Evolutionary conservation across 805 yeast genomes (phyloP), one percentile per base, ranked within the genome.

Genomic region (Clavispora carvajalis): DNA sequence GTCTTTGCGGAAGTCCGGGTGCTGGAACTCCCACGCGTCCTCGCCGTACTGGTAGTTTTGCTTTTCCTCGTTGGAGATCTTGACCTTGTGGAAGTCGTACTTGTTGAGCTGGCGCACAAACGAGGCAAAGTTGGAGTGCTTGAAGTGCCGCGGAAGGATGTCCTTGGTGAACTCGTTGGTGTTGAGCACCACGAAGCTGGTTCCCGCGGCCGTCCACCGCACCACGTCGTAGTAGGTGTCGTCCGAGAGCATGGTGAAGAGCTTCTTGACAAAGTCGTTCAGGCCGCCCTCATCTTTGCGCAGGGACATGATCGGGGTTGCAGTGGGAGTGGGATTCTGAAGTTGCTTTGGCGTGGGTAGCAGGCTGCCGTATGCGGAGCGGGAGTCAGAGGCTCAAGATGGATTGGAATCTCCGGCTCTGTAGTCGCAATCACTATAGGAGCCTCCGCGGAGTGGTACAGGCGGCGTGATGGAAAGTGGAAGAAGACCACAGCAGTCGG

Each of bases 51-150:
- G 78, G 44, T 71, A 63, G 37, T 47, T 54, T 44, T 55, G 58
- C 52, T 74, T 75, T 45, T 78, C 85, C 50, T 80, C 89, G 43
- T 71, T 76, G 30, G 85, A 69, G 34, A 79, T 71, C 58, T 91
- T 86, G 34, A 93, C 95, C 65, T 93, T 93, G 70, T 93, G 99
- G 69, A 93, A 93, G 63, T 91, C 99, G 58, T 93, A 93, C 63
- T 93, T 93, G 72, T 93, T 93, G 54, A 93, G 71, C 60, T 93
- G 99, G 34, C 99, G 77, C 16, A 91, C 98, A 67, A 91, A 91
- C 52, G 90, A 79, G 26, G 98, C 91, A 65, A 91, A 93, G 65
- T 93, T 93, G 43, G 88, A 79, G 63, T 93, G 99, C 55, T 90
- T 91, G 70, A 93, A 93, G 63, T 91, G 96, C 38, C 81, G 78